Base-by-base conservation (phyloP, 1,284 basidiomycete species). In the Xerocomus cyaneibrunnescens region DNA sequence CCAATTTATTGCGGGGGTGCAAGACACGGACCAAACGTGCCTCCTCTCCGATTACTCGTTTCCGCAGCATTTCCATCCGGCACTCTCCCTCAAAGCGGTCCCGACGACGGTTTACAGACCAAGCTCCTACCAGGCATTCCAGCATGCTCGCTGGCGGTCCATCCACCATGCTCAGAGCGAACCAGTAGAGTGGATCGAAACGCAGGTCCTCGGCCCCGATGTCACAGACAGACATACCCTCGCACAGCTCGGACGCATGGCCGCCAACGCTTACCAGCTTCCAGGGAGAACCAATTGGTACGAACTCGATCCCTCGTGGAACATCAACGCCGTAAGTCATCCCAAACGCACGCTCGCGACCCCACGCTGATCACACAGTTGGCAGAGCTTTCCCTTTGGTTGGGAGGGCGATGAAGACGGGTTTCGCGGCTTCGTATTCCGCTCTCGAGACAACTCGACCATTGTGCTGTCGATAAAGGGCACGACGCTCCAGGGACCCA, bases 381-480 rank as follows among this genome's bases (percentile, higher is more conserved):
- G 7, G 19, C 56, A 92, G 88, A 89, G 85, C 57, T 85, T 88
- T 59, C 93, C 93, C 3, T 89, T 98, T 64, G 97, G 97, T 1
- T 98, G 94, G 94, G 89, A 93, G 58, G 76, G 87, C 51, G 67
- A 73, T 12, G 79, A 84, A 10, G 82, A 93, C 62, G 95, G 95
- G 1, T 88, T 98, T 59, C 81, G 96, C 37, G 97, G 96, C 0
- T 95, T 97, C 67, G 85, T 98, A 31, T 94, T 94, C 64, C 71
- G 82, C 37, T 85, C 91, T 7, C 79, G 82, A 27, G 83, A 87
- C 62, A 94, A 97, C 64, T 76, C 83, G 7, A 97, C 92, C 0
- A 79, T 95, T 48, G 80, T 99, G 13, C 78, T 99, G 12, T 85
- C 94, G 23, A 92, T 99, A 72, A 99, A 99, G 70, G 97, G 96